Base-by-base conservation (phyloP, 805 yeast species). In the Sugiyamaella mastotermitis region DNA sequence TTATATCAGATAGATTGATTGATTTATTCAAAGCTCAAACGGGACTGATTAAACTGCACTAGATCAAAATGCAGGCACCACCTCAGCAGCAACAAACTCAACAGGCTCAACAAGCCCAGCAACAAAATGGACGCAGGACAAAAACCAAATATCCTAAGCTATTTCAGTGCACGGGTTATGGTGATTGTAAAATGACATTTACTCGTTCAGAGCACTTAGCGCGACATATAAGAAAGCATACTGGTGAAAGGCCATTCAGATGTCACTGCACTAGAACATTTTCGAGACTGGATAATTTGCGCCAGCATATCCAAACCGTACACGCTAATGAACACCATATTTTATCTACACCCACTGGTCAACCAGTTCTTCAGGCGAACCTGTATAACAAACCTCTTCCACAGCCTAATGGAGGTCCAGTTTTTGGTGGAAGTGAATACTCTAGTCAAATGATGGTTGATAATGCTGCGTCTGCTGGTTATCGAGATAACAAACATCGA, bases 171-270 rank as follows among this genome's bases (percentile, higher is more conserved):
- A 66, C 81, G 1, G 95, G 95, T 2, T 88, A 73, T 56, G 85
- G 85, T 15, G 87, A 81, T 48, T 87, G 97, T 61, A 68, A 66
- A 40, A 87, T 88, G 95, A 73, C 88, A 5, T 87, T 87, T 60
- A 83, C 95, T 2, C 69, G 97, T 35, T 80, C 92, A 6, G 97
- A 88, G 57, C 97, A 88, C 61, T 69, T 87, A 49, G 95, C 95
- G 1, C 69, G 97, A 42, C 97, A 87, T 63, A 81, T 88, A 38
- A 66, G 96, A 42, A 88, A 87, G 52, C 97, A 87, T 58, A 88
- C 96, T 0, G 97, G 96, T 30, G 97, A 87, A 58, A 68, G 95
- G 41, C 97, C 97, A 2, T 87, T 86, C 58, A 77, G 83, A 38
- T 87, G 97, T 59, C 81, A 80, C 34, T 82, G 81, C 57, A 67